Percentiles rank a stretch among this genome's conserved stretches.
Evolutionary conservation across 345 rosid genomes (phyloP).

Genomic region (Ailanthus altissimus): DNA sequence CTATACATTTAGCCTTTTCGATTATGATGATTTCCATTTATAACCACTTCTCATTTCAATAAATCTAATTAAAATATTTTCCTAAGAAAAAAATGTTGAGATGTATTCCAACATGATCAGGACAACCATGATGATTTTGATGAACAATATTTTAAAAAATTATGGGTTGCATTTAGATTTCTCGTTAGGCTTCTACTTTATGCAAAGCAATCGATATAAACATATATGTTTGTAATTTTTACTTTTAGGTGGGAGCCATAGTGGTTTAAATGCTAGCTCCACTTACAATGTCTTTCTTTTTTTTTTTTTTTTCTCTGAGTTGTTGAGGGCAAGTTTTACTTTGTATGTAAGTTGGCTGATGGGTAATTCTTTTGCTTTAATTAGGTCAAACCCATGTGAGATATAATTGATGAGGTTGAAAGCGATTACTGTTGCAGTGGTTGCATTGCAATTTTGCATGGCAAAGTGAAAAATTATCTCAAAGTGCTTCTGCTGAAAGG

Average conservation of each 20-base stretch:
- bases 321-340: neutral
- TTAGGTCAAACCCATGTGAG: constrained; percentile 22
- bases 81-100: neutral
- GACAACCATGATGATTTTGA: neutral
- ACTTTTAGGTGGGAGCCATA: constrained; percentile 13
- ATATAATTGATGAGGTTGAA: neutral
- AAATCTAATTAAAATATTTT: neutral
- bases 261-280: neutral
- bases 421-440: neutral
- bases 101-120: neutral
- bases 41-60: neutral
- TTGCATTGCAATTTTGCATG: neutral
- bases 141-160: neutral
- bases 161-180: neutral
- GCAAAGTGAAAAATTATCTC: neutral
- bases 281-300: neutral
- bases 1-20: neutral
- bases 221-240: too few relatives aligned
- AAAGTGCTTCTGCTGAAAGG: neutral
- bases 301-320: neutral
- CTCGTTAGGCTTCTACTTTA: neutral
- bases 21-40: too few relatives aligned
- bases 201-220: neutral
- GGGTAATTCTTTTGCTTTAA: neutral
- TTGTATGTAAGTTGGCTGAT: neutral